These are phyloP conservation scores for Pulveroboletus sp. DNA, from an alignment of 768 basidiomycete species.

Conservation along the genomic window DNA sequence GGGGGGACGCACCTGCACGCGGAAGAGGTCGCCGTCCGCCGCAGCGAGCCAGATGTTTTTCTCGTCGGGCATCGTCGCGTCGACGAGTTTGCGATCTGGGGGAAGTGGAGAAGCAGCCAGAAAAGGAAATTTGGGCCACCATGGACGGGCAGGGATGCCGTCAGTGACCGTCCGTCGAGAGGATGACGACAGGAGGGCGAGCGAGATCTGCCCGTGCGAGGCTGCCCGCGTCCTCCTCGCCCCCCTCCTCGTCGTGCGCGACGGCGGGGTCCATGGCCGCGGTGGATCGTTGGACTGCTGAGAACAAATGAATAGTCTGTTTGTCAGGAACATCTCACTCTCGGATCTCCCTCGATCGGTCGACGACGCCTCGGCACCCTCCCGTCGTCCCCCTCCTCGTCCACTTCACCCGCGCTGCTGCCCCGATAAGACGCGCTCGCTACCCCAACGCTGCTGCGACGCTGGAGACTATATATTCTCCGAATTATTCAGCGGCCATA, in stretches of 20 bases:
- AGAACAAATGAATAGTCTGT: not conserved
- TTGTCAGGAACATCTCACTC: constrained; percentile 17
- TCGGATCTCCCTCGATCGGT: constrained; percentile 20
- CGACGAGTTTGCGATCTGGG: constrained; percentile 16
- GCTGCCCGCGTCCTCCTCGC: not conserved
- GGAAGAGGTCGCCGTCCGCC: constrained; percentile 79
- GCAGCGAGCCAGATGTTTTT: constrained; percentile 93
- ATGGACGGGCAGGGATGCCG: not conserved
- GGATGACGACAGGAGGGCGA: not conserved
- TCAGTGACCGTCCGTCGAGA: constrained; percentile 16
- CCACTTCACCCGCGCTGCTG: not conserved
- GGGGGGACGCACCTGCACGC: constrained; percentile 64
- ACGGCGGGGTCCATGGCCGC: not conserved
- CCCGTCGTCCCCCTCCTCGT: constrained; percentile 20
- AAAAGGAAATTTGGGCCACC: constrained; percentile 26
- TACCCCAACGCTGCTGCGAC: not conserved
- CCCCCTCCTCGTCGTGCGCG: not conserved
- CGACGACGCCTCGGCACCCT: no score
- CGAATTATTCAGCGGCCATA: constrained; percentile 26
- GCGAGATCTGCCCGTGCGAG: not conserved
- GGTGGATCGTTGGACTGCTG: not conserved
- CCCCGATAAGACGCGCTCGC: not conserved
- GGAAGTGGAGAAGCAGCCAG: constrained; percentile 9
- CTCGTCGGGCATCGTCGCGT: constrained; percentile 30
- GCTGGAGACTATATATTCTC: constrained; percentile 3